Evolutionary conservation across 805 yeast genomes (phyloP).

Genomic region (Pichia paraexigua): DNA sequence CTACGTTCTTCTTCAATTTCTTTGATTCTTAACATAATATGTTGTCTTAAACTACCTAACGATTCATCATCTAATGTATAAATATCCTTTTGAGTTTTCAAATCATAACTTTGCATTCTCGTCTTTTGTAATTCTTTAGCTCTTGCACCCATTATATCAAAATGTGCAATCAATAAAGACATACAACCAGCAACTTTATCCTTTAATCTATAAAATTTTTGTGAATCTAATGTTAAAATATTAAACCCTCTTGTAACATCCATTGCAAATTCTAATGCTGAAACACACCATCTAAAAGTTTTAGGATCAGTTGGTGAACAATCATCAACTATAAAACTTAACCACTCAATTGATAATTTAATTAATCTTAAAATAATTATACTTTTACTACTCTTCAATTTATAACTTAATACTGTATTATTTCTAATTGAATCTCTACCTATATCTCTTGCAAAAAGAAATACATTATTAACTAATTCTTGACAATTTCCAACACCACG

Average conservation of each 20-base stretch:
- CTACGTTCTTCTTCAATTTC: slow-evolving; percentile 53
- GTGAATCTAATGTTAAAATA: slow-evolving; percentile 70
- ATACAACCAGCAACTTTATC: slow-evolving; percentile 89
- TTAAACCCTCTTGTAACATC: slow-evolving; percentile 87
- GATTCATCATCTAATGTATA: slow-evolving; percentile 47
- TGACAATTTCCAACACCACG: slow-evolving; percentile 56
- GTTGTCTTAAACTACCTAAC: slow-evolving; percentile 52
- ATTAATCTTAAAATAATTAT: slow-evolving; percentile 65
- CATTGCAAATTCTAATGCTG: slow-evolving; percentile 94
- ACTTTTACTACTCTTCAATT: slow-evolving; percentile 42
- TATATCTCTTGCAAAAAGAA: slow-evolving; percentile 72
- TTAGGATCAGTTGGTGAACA: slow-evolving; percentile 87
- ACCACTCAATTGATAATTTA: slow-evolving; percentile 80
- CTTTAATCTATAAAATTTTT: slow-evolving; percentile 63
- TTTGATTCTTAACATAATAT: slow-evolving; percentile 57
- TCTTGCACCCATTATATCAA: slow-evolving; percentile 97
- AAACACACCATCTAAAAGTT: slow-evolving; percentile 93
- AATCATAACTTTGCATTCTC: slow-evolving; percentile 46
- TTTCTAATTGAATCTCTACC: slow-evolving; percentile 63
- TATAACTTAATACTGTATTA: slow-evolving; percentile 41
- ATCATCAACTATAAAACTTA: slow-evolving; percentile 86
- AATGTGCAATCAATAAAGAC: slow-evolving; percentile 88
- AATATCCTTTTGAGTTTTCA: slow-evolving; percentile 41
- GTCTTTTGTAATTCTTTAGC: slow-evolving; percentile 61
- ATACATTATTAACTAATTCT: slow-evolving; percentile 67